Base-by-base conservation (phyloP, 179 eudicot genomes). In the Dionaea muscipula region DNA sequence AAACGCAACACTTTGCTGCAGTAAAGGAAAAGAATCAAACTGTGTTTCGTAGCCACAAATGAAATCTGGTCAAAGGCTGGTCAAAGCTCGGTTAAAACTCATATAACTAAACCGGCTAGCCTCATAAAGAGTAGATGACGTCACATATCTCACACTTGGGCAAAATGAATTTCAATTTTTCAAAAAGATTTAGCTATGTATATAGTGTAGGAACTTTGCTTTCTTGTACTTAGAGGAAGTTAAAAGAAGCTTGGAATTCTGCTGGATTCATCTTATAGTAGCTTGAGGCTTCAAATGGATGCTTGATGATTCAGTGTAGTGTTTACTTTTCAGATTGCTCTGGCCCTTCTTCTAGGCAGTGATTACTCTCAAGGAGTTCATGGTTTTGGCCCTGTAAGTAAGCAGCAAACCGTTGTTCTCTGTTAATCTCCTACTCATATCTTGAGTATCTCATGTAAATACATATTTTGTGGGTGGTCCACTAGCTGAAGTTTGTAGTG, bases 341-440 rank as follows among this genome's bases (percentile, higher is more conserved):
- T 90, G 57, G 89, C 90, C 37, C 53, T 90, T 70, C 76, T 90
- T 75, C 85, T 90, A 27, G 97, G 97, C 38, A 66, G 97, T 72
- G 97, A 90, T 69, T 90, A 90, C 69, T 79, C 81, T 53, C 78
- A 70, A 33, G 94, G 95, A 63, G 81, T 86, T 65, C 85, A 75
- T 54, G 94, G 95, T 60, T 49, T 83, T 59, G 95, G 97, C 51
- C 97, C 79, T 46, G 97, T 89, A 83, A 69, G 80, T 69, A 36
- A 41, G 59, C 19, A 51, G 33, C 40, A 15, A 43, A 16, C 26
- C 51, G 17, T 28, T 20, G 36, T 54, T 3, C 18, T 33, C 27
- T 31, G 22, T 3, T 4, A 15, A 10, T 53, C 14, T 7, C 2
- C 56, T 33, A 9, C 24, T 60, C 13, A n/a, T 7, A 27, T 22